Base-by-base conservation (phyloP, 345 rosid genomes). In the Eutrema yunnanense region DNA sequence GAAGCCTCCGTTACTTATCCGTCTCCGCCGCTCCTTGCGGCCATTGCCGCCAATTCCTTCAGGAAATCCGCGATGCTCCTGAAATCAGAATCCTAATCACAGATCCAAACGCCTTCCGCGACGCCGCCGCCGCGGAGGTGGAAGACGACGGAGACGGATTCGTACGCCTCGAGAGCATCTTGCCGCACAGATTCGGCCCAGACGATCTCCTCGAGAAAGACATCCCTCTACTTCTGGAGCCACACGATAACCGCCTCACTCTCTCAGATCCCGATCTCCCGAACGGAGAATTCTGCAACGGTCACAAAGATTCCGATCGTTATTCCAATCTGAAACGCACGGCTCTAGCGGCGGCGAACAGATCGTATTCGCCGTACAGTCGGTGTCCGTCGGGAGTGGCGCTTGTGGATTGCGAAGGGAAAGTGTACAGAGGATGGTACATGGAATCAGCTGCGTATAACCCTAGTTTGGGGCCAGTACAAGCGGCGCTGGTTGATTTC, bases 21-120 rank as follows among this genome's bases (percentile, higher is more conserved):
- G 92, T 90, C 77, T 90, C 94, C 75, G 13, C 72, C 76, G 87
- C 96, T 38, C 98, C 98, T 1, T 93, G 98, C 46, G 97, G 97
- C 74, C 96, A 93, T 81, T 93, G 97, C 90, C 92, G 98, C 54
- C 97, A 93, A 16, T 90, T 93, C 79, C 66, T 87, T 8, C 97
- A 87, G 46, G 98, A 93, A 73, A 73, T 93, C 71, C 94, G 94
- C 13, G 41, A 70, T 54, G 89, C 91, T 5, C 64, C 86, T 14
- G 86, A 83, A 6, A 73, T 67, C 52, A 53, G 16, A 30, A 67
- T 67, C 41, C 13, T 42, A 6, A 72, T 90, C 63, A 79, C 82
- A 19, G 81, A 71, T 36, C 49, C 66, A 36, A 60, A 71, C 65
- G 57, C 73, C 22, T 62, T 41, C 51, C 60, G 48, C 26, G 62